Base-by-base conservation (phyloP, 73 alveolate species). In the Uronychia binucleata region DNA sequence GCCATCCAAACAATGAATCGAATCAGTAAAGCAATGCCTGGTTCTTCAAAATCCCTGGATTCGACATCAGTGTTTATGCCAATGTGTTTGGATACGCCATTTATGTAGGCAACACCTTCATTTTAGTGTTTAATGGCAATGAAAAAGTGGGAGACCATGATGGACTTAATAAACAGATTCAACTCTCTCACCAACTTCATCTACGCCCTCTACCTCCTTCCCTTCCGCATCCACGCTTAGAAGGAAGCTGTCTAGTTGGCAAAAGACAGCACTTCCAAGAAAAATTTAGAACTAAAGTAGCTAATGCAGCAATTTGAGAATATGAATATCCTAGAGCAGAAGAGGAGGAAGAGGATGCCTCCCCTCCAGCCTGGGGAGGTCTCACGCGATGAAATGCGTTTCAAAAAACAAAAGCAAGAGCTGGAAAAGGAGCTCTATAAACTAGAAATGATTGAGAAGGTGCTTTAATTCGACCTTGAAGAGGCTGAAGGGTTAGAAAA, bases 131-230 rank as follows among this genome's bases (percentile, higher is more conserved):
- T 95, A 35, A 94, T 94, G 96, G 95, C 92, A 30, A 95, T 92
- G 77, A 88, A 96, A 86, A 95, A 96, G 88, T 96, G 99, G 99
- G 94, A 97, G 79, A 92, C 93, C 46, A 90, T 96, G n/a, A 92
- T 96, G 76, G 98, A 96, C 58, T 86, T 96, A 5, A 92, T 95
- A 30, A 88, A 92, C 32, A 88, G 94, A 77, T 93, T 96, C 77
- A 94, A 95, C 81, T 81, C 84, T 34, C 90, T 90, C 27, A 90
- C 98, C 34, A 94, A 94, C 80, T 96, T 91, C 77, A 74, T 88
- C 80, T 96, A 94, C 86, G 93, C 98, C 75, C 94, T 91, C 82
- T 90, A 93, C 46, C 88, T 97, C 58, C 84, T 96, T 31, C 94
- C 98, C 28, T 96, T 96, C 84, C 93, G 94, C 58, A 96, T 94